phyloP scores from a whole-genome alignment of 306 rosid genomes.

The Ziziphus jujuba region DNA sequence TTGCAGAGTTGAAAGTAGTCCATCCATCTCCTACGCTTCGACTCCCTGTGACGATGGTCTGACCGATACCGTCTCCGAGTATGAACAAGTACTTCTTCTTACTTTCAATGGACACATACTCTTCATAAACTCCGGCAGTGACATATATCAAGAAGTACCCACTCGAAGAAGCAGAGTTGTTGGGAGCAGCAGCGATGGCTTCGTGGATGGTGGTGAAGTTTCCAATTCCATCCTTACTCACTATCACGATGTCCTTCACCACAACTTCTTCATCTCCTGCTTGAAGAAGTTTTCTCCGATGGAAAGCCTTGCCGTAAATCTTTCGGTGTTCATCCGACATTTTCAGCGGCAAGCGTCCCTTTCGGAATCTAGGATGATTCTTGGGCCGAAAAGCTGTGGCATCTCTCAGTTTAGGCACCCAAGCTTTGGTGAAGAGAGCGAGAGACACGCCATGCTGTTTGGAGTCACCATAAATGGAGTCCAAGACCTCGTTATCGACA shows the following conservation, averaged over 20 bases:
- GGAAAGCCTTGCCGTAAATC: conserved; percentile 21
- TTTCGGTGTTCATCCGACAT: conserved; percentile 22
- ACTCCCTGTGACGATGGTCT: conserved; percentile 41
- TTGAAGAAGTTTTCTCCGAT: conserved; percentile 25
- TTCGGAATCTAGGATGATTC: conserved; percentile 13
- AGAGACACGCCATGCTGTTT: conserved; percentile 29
- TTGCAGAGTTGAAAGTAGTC: conserved; percentile 42
- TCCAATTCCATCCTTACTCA: conserved; percentile 34
- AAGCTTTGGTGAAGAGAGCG: conserved; percentile 31
- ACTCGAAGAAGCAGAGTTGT: conserved; percentile 28
- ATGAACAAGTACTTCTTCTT: conserved; percentile 41
- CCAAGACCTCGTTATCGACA: conserved; percentile 11
- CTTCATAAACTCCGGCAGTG: conserved; percentile 40
- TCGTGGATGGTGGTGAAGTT: conserved; percentile 34
- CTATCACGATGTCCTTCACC: conserved; percentile 34
- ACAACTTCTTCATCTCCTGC: conserved; percentile 23
- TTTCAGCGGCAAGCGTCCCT: conserved; percentile 26
- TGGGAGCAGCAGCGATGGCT: conserved; percentile 37
- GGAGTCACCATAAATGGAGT: conserved; percentile 18
- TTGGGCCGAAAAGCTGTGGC: neutral
- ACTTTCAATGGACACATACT: conserved; percentile 24
- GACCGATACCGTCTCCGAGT: conserved; percentile 47
- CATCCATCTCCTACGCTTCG: conserved; percentile 34
- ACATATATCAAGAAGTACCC: conserved; percentile 48
- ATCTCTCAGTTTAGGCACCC: conserved; percentile 35